Conservation (phyloP, 73 alveolate genomes). For the Paramecium tetraurelia region DNA sequence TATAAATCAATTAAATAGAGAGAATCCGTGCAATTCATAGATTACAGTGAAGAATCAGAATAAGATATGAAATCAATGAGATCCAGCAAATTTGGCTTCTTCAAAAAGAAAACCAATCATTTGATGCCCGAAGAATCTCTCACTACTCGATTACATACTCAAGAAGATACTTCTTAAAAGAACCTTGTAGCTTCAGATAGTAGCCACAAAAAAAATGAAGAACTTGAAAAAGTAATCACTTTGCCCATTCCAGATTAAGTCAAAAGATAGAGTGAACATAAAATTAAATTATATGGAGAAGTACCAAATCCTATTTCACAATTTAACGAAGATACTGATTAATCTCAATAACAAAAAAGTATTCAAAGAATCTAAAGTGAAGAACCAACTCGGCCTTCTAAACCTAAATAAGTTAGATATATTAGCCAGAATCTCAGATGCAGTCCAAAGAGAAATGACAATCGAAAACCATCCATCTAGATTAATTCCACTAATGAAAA, state of each 20-base stretch:
- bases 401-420: not conserved
- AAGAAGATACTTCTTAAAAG: not conserved
- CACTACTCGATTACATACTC: not conserved
- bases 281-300: not conserved
- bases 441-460: not conserved
- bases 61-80: not conserved
- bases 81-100: not conserved
- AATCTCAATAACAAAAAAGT: not conserved
- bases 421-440: not conserved
- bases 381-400: not conserved
- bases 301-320: not conserved
- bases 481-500: not conserved
- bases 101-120: not conserved
- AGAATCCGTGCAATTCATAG: not conserved
- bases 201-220: not conserved
- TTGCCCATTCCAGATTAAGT: not conserved
- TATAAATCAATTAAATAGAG: constrained; percentile 10
- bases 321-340: not conserved
- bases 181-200: not conserved
- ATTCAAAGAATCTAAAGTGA: not conserved
- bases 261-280: not conserved
- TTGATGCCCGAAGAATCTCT: not conserved
- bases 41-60: not conserved
- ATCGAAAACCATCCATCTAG: not conserved
- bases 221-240: not conserved